These are phyloP conservation scores for Chimonanthus praecox DNA, from an alignment of 164 flowering plant genomes.

Conservation along the genomic window DNA sequence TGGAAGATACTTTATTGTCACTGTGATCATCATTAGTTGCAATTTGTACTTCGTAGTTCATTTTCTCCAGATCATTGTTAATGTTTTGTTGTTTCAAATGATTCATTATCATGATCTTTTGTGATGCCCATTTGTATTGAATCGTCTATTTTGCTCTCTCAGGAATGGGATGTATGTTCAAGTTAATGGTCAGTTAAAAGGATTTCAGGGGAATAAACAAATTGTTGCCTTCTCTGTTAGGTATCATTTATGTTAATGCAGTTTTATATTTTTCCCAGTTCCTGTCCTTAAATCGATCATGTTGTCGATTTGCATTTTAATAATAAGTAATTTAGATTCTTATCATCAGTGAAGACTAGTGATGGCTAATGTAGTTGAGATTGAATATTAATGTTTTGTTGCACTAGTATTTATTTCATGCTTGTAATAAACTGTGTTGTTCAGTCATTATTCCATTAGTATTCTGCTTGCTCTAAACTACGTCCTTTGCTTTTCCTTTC, in stretches of 20 bases:
- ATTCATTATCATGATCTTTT: too few relatives aligned
- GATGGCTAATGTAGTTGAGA: not conserved
- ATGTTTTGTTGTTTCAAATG: too few relatives aligned
- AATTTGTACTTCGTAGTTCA: too few relatives aligned
- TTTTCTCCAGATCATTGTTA: too few relatives aligned
- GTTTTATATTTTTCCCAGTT: not conserved
- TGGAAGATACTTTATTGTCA: too few relatives aligned
- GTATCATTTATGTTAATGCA: constrained; percentile 24
- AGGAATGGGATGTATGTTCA: constrained; percentile 85
- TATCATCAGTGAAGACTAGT: not conserved
- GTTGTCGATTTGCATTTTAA: too few relatives aligned
- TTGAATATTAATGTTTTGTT: not conserved
- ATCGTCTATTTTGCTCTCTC: not conserved
- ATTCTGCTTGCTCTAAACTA: too few relatives aligned
- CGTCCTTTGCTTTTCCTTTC: too few relatives aligned
- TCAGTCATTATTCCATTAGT: too few relatives aligned
- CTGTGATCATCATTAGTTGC: too few relatives aligned
- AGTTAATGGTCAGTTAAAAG: constrained; percentile 73
- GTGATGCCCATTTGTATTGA: too few relatives aligned
- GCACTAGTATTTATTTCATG: not conserved
- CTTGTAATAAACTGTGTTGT: not conserved
- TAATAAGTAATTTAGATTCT: too few relatives aligned
- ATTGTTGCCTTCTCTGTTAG: constrained; percentile 62
- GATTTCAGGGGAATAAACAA: constrained; percentile 65
- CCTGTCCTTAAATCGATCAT: not conserved